phyloP scores from a whole-genome alignment of 352 stramenopile species.

The Elongisporangium anandrum region DNA sequence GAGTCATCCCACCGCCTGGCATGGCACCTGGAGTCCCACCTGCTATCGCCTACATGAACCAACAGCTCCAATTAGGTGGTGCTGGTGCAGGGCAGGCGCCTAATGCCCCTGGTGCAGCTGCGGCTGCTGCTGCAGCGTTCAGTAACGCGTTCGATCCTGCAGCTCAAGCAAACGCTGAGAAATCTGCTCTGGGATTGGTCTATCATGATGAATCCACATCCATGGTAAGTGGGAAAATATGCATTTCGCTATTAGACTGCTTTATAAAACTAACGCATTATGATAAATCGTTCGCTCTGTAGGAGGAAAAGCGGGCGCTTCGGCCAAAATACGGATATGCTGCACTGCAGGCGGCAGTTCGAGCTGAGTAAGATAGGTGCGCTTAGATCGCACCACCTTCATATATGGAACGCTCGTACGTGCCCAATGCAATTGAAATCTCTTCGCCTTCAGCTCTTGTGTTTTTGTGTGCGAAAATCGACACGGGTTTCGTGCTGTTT shows the following conservation, averaged over 20 bases:
- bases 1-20: constrained; percentile 6
- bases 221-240: constrained; percentile 30
- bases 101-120: background rate
- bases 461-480: constrained; percentile 2
- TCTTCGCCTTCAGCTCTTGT: background rate
- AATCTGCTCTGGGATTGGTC: constrained; percentile 40
- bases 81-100: constrained; percentile 4
- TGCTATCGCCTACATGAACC: constrained; percentile 20
- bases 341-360: constrained; percentile 20
- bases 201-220: constrained; percentile 52
- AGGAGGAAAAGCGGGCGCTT: constrained; percentile 81
- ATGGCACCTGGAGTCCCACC: constrained; percentile 6
- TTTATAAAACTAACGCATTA: background rate
- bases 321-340: constrained; percentile 76
- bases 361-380: constrained; percentile 13
- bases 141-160: constrained; percentile 25
- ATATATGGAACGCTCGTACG: background rate
- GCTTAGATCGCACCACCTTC: constrained; percentile 21
- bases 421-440: background rate
- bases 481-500: constrained; percentile 9
- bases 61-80: constrained; percentile 9
- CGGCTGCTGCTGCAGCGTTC: constrained; percentile 4
- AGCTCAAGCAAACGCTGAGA: constrained; percentile 20
- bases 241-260: background rate
- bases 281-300: constrained; percentile 1